Evolutionary conservation across 1,284 basidiomycete species (phyloP).

Genomic region (Vanrija sp.): DNA sequence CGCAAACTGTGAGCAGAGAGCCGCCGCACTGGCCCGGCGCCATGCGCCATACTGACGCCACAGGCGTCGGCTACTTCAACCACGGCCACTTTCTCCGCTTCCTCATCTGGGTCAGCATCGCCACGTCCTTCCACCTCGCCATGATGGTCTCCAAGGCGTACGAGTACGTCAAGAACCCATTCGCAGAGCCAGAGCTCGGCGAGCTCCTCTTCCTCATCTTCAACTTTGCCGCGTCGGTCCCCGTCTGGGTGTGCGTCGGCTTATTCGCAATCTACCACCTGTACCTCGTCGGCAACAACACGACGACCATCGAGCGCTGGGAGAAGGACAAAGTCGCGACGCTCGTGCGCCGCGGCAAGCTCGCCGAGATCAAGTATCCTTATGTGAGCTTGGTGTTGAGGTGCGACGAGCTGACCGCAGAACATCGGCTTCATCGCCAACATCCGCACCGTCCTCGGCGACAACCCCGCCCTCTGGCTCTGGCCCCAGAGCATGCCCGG

Average conservation of each 20-base stretch:
- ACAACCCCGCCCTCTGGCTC: conserved; percentile 72
- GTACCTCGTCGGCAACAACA: conserved; percentile 72
- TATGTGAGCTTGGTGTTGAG: conserved; percentile 60
- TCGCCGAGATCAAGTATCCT: conserved; percentile 85
- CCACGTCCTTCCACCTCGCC: conserved; percentile 63
- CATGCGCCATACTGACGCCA: conserved; percentile 31
- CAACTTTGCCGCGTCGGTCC: conserved; percentile 80
- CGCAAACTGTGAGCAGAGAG: conserved; percentile 28
- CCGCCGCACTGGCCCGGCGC: neutral
- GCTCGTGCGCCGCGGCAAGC: conserved; percentile 77
- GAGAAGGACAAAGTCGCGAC: conserved; percentile 93
- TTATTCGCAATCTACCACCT: conserved; percentile 89
- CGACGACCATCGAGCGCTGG: conserved; percentile 95
- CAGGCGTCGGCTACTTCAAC: conserved; percentile 85
- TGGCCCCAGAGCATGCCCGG: conserved; percentile 60
- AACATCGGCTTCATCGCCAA: conserved; percentile 73
- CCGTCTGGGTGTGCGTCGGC: conserved; percentile 80
- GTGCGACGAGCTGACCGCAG: conserved; percentile 49
- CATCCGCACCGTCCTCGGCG: conserved; percentile 70
- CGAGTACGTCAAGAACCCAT: conserved; percentile 49
- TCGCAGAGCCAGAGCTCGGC: conserved; percentile 57
- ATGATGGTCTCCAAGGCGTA: conserved; percentile 70
- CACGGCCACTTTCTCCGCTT: conserved; percentile 89
- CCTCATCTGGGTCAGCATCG: conserved; percentile 83
- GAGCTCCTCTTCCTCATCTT: conserved; percentile 81